Evolutionary conservation across 202 grass and related monocot genomes (phyloP), one percentile per base, ranked within the genome.

Genomic region (Panicum virgatum): DNA sequence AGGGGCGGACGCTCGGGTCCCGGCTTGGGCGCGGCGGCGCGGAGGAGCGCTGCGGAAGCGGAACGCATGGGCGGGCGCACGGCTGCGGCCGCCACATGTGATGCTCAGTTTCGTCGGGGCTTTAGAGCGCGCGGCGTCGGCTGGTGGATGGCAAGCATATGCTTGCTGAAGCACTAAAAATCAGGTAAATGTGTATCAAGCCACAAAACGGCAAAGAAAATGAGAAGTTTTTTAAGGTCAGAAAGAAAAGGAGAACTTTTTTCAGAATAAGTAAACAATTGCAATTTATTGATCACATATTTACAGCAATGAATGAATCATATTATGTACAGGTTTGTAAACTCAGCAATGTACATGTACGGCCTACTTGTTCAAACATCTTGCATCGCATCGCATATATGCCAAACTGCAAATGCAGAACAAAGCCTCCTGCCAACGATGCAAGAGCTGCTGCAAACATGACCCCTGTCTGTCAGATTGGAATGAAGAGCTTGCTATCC

Each of bases 401-500:
- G 23, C 23, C 40, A 69, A 57, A 59, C 12, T 56, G 19, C 11
- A 42, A 37, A 73, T 12, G 46, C 18, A 73, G 29, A 22, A 1
- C 30, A 9, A 73, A 37, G 54, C n/a, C 3, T 2, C 29, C 47
- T 43, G 22, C 69, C 12, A 32, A 48, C 6, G 14, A 78, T 36
- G 32, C 46, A 57, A 18, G 62, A 69, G 11, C 26, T 27, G 53
- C 26, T 37, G 36, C 3, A 38, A 36, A 69, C 27, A 10, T 7
- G 11, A 45, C 25, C 40, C 1, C n/a, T n/a, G n/a, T n/a, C 9
- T 66, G 5, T 89, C 66, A 86, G 14, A 86, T 78, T 38, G 82
- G 61, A 79, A 85, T 93, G 91, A 93, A 88, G 81, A 88, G 83
- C 40, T 43, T 89, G 78, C 48, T 82, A 9, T 90, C 51, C 60